Base-by-base conservation (phyloP, 176 grass and related monocot species). In the Triticum urartu region DNA sequence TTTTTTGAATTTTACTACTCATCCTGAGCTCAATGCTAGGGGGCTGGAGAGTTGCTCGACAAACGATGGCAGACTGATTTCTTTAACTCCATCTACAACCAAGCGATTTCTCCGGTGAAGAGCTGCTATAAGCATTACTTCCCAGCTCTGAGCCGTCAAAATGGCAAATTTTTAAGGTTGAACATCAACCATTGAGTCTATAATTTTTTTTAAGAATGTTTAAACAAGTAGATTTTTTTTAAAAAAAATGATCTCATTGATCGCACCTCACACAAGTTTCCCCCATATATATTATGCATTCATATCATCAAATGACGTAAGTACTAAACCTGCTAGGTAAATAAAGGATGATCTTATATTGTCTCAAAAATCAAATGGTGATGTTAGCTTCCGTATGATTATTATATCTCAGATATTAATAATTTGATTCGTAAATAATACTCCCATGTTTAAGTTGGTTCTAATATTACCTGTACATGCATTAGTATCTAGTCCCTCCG, bases 91-190 rank as follows among this genome's bases (percentile, higher is more conserved):
- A 50, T 50, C 66, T 94, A 59, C 86, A 88, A 25, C 77, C 84
- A 34, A 90, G 90, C 0, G 86, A 95, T 77, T 92, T 90, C 47
- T 92, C 90, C 60, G 79, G 89, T 3, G 69, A 90, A 62, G 86
- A 93, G 75, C 48, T 93, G 48, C 79, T 74, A 78, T 89, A 86
- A 83, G 88, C 87, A 63, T 79, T 90, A 56, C 61, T 89, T 68
- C 88, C 79, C 8, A 22, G 25, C 12, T 78, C 78, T 21, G 30
- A 11, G 30, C 58, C 15, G 70, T 50, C 47, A 50, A 48, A 48
- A 43, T 43, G 42, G 11, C 43, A 47, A 13, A 1, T 4, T 47
- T 47, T 12, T 47, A 4, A 47, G 43, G 43, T 47, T 47, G 43
- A 47, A 47, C 11, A 47, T 47, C 43, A 47, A 47, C 11, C 3